These are phyloP conservation scores for Paratinospora sagittata DNA, from an alignment of 164 flowering plant genomes.

Conservation along the genomic window DNA sequence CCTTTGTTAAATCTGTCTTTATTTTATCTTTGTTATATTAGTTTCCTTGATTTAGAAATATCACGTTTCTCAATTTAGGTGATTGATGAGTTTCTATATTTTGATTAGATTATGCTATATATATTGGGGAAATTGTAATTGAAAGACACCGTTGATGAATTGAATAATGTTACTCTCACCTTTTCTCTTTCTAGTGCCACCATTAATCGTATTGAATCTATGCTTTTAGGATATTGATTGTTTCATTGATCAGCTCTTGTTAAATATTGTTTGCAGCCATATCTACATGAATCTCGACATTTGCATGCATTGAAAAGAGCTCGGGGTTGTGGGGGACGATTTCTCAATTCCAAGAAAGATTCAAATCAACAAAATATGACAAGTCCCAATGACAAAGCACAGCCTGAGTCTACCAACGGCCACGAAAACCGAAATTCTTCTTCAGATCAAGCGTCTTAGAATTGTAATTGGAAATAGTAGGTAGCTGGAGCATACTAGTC, in stretches of 20 bases:
- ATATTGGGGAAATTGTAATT: no score
- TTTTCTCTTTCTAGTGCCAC: no score
- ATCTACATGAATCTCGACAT: slow-evolving; percentile 89
- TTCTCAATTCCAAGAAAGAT: slow-evolving; percentile 57
- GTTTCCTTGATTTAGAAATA: no score
- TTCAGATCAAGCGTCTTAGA: slow-evolving; percentile 11
- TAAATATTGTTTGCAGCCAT: slow-evolving; percentile 53
- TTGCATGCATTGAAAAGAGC: slow-evolving; percentile 70
- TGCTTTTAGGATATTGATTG: not conserved
- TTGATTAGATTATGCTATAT: no score
- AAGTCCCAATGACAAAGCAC: slow-evolving; percentile 34
- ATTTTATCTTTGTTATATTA: no score
- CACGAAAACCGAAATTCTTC: slow-evolving; percentile 22
- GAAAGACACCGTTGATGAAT: no score
- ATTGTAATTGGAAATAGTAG: not conserved
- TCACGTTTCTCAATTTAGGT: no score
- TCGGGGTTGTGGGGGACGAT: slow-evolving; percentile 81
- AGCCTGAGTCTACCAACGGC: slow-evolving; percentile 36
- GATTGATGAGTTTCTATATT: no score
- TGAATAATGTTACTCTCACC: no score
- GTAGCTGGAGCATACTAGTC: not conserved
- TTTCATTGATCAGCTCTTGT: not conserved
- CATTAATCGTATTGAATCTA: not conserved
- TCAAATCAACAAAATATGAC: slow-evolving; percentile 37
- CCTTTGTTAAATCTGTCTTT: no score